Conservation (phyloP, 2,329 filamentous ascomycete species). For the Trichoderma hamatum region DNA sequence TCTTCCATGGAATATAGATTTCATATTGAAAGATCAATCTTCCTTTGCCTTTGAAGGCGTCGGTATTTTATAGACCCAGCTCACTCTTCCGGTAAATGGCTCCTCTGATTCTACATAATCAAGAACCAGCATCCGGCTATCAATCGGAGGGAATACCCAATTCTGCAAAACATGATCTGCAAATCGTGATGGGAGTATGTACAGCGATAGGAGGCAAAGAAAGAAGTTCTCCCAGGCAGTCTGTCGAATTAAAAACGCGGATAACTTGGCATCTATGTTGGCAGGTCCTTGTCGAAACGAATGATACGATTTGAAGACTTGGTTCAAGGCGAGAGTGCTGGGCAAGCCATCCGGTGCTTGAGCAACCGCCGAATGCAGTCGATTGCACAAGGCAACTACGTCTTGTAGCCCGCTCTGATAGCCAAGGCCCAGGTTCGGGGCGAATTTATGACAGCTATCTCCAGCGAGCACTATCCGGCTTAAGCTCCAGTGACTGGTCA, state of each 20-base stretch:
- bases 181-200: not conserved
- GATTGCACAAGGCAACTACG: conserved; percentile 30
- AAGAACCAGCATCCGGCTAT: not conserved
- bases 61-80: not conserved
- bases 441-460: conserved; percentile 36
- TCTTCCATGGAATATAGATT: not conserved
- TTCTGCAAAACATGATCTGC: not conserved
- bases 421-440: conserved; percentile 33
- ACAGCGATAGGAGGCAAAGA: not conserved
- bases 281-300: not conserved
- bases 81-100: not conserved
- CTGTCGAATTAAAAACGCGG: not conserved
- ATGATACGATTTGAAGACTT: not conserved
- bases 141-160: not conserved
- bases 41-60: not conserved
- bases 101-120: not conserved
- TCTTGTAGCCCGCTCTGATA: conserved; percentile 38
- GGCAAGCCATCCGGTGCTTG: not conserved
- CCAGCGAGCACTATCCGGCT: conserved; percentile 38
- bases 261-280: not conserved
- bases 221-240: not conserved
- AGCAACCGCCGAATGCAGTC: not conserved
- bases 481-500: conserved; percentile 32
- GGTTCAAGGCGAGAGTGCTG: not conserved
- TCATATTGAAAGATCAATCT: not conserved